Percentiles rank a stretch among this genome's conserved stretches.
phyloP scores from a whole-genome alignment of 345 rosid species.

The Eucalyptus regnans region DNA sequence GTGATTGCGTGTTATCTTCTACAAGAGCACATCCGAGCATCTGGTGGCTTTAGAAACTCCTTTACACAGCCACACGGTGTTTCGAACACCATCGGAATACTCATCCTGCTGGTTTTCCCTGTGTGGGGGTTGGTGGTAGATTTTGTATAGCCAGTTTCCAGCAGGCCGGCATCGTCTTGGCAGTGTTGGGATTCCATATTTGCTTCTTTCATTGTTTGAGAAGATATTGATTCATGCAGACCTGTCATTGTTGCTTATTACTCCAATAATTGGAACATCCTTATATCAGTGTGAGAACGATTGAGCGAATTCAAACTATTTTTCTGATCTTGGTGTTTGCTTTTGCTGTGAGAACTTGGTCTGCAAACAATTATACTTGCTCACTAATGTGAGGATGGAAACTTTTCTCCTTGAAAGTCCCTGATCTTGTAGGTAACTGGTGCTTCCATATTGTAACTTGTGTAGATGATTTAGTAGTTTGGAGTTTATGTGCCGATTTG shows the following conservation, averaged over 20 bases:
- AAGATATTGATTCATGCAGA: neutral
- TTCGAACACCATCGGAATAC: slow-evolving; percentile 77
- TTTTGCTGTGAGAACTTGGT: neutral
- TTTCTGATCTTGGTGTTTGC: neutral
- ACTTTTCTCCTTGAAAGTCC: neutral
- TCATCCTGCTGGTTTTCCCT: slow-evolving; percentile 72
- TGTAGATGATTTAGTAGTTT: neutral
- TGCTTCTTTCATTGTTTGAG: neutral
- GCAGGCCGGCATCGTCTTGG: neutral
- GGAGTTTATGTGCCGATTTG: neutral
- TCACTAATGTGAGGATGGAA: neutral
- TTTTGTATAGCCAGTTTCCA: slow-evolving; percentile 19
- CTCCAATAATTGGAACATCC: neutral
- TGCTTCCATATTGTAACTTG: neutral
- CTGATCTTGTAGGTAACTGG: neutral
- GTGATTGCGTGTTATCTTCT: slow-evolving; percentile 73
- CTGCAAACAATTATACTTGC: neutral
- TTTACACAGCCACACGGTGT: slow-evolving; percentile 61
- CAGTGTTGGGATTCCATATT: neutral
- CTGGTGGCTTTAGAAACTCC: slow-evolving; percentile 92
- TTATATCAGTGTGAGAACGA: neutral
- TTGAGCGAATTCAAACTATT: neutral
- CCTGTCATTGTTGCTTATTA: neutral
- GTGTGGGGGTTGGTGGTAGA: slow-evolving; percentile 57
- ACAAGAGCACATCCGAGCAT: slow-evolving; percentile 92